These are phyloP conservation scores for Fraxinus platypoda DNA, from an alignment of 305 asterid species.

Conservation along the genomic window DNA sequence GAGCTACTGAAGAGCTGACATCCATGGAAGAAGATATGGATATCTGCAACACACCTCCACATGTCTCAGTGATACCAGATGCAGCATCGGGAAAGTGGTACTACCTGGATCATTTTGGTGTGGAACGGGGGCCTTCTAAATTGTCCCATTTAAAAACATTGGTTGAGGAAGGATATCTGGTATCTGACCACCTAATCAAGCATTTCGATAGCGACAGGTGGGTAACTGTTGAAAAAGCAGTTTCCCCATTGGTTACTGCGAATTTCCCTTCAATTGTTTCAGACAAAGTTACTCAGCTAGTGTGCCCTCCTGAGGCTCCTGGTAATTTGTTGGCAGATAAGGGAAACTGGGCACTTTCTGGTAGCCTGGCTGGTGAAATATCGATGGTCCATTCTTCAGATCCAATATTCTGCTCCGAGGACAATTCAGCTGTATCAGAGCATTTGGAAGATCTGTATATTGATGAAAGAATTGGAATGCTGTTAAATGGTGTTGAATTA, in stretches of 20 bases:
- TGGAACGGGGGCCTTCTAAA: slow-evolving; percentile 82
- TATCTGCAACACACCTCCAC: slow-evolving; percentile 96
- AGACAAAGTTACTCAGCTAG: slow-evolving; percentile 79
- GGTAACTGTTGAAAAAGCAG: slow-evolving; percentile 96
- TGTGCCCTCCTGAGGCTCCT: slow-evolving; percentile 97
- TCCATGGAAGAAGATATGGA: slow-evolving; percentile 99
- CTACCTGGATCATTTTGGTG: slow-evolving; percentile 77
- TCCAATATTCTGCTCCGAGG: slow-evolving; percentile 31
- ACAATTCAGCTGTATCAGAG: slow-evolving; percentile 31
- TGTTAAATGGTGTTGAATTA: slow-evolving; percentile 59
- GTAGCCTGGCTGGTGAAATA: slow-evolving; percentile 41
- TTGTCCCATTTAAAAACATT: slow-evolving; percentile 77
- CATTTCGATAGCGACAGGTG: slow-evolving; percentile 88
- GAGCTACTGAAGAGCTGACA: slow-evolving; percentile 59
- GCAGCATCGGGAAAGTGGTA: slow-evolving; percentile 82
- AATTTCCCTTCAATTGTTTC: slow-evolving; percentile 71
- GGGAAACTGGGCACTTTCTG: slow-evolving; percentile 40
- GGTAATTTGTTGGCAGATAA: slow-evolving; percentile 80
- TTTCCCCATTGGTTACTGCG: slow-evolving; percentile 67
- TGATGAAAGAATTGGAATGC: slow-evolving; percentile 74
- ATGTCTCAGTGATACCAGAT: slow-evolving; percentile 55
- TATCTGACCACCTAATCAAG: slow-evolving; percentile 87
- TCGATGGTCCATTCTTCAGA: slow-evolving; percentile 29
- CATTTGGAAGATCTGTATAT: slow-evolving; percentile 52
- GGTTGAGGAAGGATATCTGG: slow-evolving; percentile 79